These are phyloP conservation scores for Xerocomellus amylosporus DNA, from an alignment of 768 basidiomycete species.

Conservation along the genomic window DNA sequence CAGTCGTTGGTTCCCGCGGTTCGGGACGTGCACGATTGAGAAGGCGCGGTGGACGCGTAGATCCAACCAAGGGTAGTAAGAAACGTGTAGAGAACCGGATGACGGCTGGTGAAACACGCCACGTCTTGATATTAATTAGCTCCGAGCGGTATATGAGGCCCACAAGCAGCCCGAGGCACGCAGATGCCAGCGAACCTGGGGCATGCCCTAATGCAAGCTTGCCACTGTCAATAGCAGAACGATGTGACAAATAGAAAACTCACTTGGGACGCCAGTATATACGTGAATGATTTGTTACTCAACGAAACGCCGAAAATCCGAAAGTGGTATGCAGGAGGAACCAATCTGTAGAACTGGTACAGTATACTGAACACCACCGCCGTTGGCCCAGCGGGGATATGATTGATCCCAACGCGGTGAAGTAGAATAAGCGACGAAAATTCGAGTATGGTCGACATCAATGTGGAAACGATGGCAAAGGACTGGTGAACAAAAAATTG, in stretches of 20 bases:
- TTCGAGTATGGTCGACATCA: constrained; percentile 66
- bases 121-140: constrained; percentile 71
- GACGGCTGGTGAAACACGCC: constrained; percentile 65
- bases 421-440: constrained; percentile 64
- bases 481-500: constrained; percentile 49
- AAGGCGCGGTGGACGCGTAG: constrained; percentile 58
- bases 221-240: constrained; percentile 7
- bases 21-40: constrained; percentile 77
- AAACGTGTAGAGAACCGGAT: constrained; percentile 54
- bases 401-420: constrained; percentile 65
- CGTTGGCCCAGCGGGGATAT: constrained; percentile 74
- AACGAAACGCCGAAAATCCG: constrained; percentile 70
- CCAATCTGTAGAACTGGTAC: constrained; percentile 78
- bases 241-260: constrained; percentile 12
- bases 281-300: constrained; percentile 74
- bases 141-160: constrained; percentile 86
- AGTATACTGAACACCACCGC: constrained; percentile 74
- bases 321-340: constrained; percentile 75
- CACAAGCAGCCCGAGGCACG: constrained; percentile 61
- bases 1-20: constrained; percentile 13
- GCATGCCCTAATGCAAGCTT: constrained; percentile 69
- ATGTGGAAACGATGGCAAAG: constrained; percentile 63
- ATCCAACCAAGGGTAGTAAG: constrained; percentile 67
- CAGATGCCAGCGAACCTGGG: constrained; percentile 62
- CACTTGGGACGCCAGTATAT: constrained; percentile 73